Evolutionary conservation across 2,329 filamentous ascomycete species (phyloP).

Genomic region (Penicillium sp.): DNA sequence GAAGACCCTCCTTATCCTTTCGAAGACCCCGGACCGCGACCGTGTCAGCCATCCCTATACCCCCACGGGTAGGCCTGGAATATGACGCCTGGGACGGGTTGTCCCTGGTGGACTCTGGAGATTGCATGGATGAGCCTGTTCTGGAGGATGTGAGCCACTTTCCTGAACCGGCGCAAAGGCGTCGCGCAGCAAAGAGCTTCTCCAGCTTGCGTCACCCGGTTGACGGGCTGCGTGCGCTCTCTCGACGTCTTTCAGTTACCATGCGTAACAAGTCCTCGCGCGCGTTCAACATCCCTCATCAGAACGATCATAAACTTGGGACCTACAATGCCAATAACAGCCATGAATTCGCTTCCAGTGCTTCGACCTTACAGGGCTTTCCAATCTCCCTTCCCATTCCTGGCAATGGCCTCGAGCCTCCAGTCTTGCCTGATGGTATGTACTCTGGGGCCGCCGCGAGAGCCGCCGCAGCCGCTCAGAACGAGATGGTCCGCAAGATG

Average conservation of each 20-base stretch:
- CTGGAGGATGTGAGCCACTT: constrained; percentile 41
- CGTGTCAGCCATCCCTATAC: constrained; percentile 28
- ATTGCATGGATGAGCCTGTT: constrained; percentile 31
- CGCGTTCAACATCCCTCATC: constrained; percentile 28
- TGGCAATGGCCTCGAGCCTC: constrained; percentile 43
- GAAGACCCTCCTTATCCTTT: constrained; percentile 46
- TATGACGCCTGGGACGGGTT: constrained; percentile 32
- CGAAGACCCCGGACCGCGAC: constrained; percentile 45
- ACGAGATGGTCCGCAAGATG: constrained; percentile 46
- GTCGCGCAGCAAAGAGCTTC: constrained; percentile 47
- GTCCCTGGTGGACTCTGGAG: constrained; percentile 29
- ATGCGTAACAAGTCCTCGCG: constrained; percentile 45
- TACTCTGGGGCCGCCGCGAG: constrained; percentile 51
- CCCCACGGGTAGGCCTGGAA: constrained; percentile 19
- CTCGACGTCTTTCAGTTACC: constrained; percentile 47
- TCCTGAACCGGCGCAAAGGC: constrained; percentile 37
- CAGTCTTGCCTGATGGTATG: constrained; percentile 46
- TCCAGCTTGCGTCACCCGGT: constrained; percentile 48
- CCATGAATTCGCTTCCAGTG: constrained; percentile 36
- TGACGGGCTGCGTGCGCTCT: constrained; percentile 46
- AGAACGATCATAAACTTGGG: constrained; percentile 22
- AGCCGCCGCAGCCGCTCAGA: constrained; percentile 56
- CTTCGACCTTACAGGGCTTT: constrained; percentile 40
- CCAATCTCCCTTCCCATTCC: constrained; percentile 41
- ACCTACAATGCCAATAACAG: constrained; percentile 26